Evolutionary conservation across 768 basidiomycete species (phyloP), one percentile per base, ranked within the genome.

Genomic region (Tricholoma sp.): DNA sequence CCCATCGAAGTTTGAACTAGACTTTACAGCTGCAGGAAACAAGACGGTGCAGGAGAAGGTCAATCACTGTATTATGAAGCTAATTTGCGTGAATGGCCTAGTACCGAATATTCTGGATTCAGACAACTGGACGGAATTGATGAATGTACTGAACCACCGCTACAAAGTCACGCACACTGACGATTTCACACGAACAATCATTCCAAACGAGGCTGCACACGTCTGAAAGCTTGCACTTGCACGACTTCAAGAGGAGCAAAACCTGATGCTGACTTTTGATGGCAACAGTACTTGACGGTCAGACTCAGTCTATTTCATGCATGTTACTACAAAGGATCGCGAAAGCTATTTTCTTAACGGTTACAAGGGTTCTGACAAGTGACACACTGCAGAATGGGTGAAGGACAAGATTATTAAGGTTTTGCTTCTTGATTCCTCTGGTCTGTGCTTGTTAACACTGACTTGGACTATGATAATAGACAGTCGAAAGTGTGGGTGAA

Each of bases 1-100:
- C n/a, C n/a, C n/a, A n/a, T n/a, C n/a, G n/a, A n/a, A n/a, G n/a
- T n/a, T n/a, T 8, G 33, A 37, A 37, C 11, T 37, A 13, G 36
- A 37, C 36, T 37, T 37, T 37, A 13, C 12, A 13, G 36, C 36
- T 13, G 12, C 12, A 4, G 36, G 36, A 13, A 37, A 37, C 36
- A 37, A 37, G 36, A 37, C 67, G 58, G 83, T 89, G 51, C 69
- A 24, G 44, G 44, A 20, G 10, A 45, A 45, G 44, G 24, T 45
- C 11, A 12, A 45, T 11, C 44, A 45, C 44, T 11, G 20, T 17
- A 45, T 45, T 12, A 45, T 45, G 20, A 29, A 32, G 11, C 50
- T 50, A 20, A 50, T 50, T 13, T 50, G 50, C 13, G 20, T 50
- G 6, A 29, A 32, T 50, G 50, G 50, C 50, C 50, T 50, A 9